phyloP scores from a whole-genome alignment of 805 yeast species.

The Starmera amethionina region DNA sequence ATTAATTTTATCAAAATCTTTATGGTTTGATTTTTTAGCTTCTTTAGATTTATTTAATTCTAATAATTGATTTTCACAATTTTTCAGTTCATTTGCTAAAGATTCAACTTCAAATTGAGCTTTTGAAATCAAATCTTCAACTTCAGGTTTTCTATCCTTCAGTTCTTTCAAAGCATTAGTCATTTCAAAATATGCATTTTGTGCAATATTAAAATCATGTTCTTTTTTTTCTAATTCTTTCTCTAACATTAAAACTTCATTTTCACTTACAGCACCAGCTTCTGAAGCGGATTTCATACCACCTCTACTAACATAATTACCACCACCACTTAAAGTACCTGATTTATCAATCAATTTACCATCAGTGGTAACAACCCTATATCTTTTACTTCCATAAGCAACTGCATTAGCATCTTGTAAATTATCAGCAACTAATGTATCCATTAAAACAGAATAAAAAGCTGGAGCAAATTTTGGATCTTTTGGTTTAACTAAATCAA shows the following conservation, averaged over 20 bases:
- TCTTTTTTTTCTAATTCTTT: constrained; percentile 46
- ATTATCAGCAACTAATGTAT: constrained; percentile 79
- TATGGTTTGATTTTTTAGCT: constrained; percentile 16
- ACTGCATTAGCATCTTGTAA: constrained; percentile 75
- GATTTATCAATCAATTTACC: constrained; percentile 88
- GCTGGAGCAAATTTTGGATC: constrained; percentile 73
- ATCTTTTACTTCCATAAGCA: constrained; percentile 75
- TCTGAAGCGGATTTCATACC: constrained; percentile 50
- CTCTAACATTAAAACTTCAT: constrained; percentile 45
- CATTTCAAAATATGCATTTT: constrained; percentile 47
- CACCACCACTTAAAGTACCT: constrained; percentile 98
- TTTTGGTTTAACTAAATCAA: constrained; percentile 67
- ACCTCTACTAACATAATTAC: constrained; percentile 58
- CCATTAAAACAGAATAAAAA: constrained; percentile 75
- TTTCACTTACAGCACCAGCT: constrained; percentile 37
- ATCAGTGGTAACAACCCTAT: constrained; percentile 85
- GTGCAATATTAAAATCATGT: constrained; percentile 36
- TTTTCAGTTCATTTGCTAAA: constrained; percentile 40
- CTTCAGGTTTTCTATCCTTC: constrained; percentile 59
- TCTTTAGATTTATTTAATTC: constrained; percentile 21
- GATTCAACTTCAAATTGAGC: constrained; percentile 55
- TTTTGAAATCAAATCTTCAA: constrained; percentile 53
- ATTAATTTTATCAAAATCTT: constrained; percentile 28
- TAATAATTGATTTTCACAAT: constrained; percentile 32
- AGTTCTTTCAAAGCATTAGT: constrained; percentile 45